Conservation (phyloP, 371 early-diverging fungal species). For the Thermomucor indicae-seudaticae region DNA sequence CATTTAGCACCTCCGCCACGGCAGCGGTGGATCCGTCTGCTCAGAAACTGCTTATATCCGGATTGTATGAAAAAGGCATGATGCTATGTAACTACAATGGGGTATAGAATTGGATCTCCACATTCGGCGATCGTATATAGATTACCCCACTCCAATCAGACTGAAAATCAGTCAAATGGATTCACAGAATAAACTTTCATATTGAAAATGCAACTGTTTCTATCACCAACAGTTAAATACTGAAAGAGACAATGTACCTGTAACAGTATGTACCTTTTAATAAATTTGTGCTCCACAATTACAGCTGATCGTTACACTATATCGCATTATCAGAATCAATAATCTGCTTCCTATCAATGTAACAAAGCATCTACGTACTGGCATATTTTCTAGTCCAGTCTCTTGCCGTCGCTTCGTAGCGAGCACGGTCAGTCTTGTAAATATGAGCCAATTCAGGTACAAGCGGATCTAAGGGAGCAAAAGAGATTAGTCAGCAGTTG, state of each 20-base stretch:
- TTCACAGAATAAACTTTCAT: too few relatives aligned
- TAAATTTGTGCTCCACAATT: too few relatives aligned
- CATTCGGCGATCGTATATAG: too few relatives aligned
- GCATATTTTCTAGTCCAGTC: conserved; percentile 96
- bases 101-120: neutral
- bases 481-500: neutral
- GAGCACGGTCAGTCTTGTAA: conserved; percentile 91
- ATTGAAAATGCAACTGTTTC: too few relatives aligned
- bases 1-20: conserved; percentile 26
- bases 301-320: too few relatives aligned
- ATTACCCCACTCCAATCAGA: too few relatives aligned
- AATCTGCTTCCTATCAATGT: too few relatives aligned
- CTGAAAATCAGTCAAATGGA: too few relatives aligned
- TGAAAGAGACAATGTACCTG: too few relatives aligned
- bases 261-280: too few relatives aligned
- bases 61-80: conserved; percentile 30
- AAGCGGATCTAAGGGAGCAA: conserved; percentile 69
- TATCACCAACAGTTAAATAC: too few relatives aligned
- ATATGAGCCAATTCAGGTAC: conserved; percentile 97
- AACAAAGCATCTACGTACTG: conserved; percentile 27
- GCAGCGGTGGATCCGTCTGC: conserved; percentile 17
- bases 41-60: conserved; percentile 23
- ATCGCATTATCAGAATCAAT: too few relatives aligned
- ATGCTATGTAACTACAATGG: conserved; percentile 16
- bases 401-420: conserved; percentile 85